Evolutionary conservation across 805 yeast genomes (phyloP).

Genomic region (Isabelozyma gotoi): DNA sequence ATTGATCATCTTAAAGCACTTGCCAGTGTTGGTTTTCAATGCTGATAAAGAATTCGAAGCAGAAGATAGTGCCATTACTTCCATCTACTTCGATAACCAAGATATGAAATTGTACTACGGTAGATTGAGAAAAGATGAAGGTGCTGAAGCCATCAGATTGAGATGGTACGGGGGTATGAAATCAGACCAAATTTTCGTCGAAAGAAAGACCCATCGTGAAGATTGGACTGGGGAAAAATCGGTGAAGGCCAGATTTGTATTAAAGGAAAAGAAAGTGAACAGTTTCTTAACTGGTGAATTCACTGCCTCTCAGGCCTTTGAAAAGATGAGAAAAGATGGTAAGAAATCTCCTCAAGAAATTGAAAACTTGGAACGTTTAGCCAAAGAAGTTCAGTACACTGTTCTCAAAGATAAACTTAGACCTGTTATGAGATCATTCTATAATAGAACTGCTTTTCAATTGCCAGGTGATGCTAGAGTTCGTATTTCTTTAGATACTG

Average conservation of each 20-base stretch:
- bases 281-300: constrained; percentile 78
- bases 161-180: constrained; percentile 99
- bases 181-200: constrained; percentile 88
- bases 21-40: constrained; percentile 96
- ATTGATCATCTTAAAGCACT: constrained; percentile 85
- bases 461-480: constrained; percentile 99
- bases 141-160: constrained; percentile 97
- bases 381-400: constrained; percentile 89
- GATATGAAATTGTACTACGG: constrained; percentile 92
- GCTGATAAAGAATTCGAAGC: constrained; percentile 92
- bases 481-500: constrained; percentile 96
- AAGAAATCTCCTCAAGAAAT: constrained; percentile 85
- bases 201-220: constrained; percentile 96
- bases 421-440: constrained; percentile 94
- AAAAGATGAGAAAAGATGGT: constrained; percentile 89
- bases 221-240: constrained; percentile 99
- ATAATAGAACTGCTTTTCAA: constrained; percentile 98
- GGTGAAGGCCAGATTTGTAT: constrained; percentile 94
- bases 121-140: constrained; percentile 92
- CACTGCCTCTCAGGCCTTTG: constrained; percentile 87
- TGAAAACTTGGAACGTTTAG: constrained; percentile 87
- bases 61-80: constrained; percentile 95
- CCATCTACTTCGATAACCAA: constrained; percentile 91
- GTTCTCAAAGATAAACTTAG: constrained; percentile 79
- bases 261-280: constrained; percentile 89